Evolutionary conservation across 371 early-diverging fungal genomes (phyloP), one percentile per base, ranked within the genome.

Genomic region (Mortierella sp.): DNA sequence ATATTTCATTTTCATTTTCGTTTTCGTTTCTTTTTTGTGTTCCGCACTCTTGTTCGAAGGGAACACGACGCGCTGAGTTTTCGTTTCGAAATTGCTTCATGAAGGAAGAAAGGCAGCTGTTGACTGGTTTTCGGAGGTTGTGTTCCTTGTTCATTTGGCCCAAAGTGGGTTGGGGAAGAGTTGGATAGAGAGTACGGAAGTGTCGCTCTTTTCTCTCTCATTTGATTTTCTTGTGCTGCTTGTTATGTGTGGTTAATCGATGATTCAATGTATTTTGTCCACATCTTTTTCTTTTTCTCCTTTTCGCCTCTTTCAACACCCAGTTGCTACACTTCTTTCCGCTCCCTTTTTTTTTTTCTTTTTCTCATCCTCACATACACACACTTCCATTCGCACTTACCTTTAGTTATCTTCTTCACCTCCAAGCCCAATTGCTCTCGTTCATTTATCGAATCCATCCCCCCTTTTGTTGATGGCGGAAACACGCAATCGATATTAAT

Each of bases 241-340:
- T 34, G n/a, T 38, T 38, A 19, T 68, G 10, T 42, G 24, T 65
- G 65, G 34, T 24, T n/a, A 68, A 19, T 58, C 65, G 38, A 24
- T 68, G 9, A 38, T 38, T 68, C 21, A 68, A 68, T 42, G 68
- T 6, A 21, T 11, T 68, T 68, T 42, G 63, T 63, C 24, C 68
- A 24, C 75, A 63, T 63, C 26, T 31, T 45, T 47, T 75, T 21
- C 19, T 74, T 52, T 58, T 44, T 42, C 13, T 57, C 38, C 8
- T 31, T 44, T 52, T 54, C 42, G 42, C 44, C 58, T 75, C 68
- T 68, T 42, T 68, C 68, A 68, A 57, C 47, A 38, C 75, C 31
- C 47, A 75, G 58, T 26, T 45, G 58, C 57, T 24, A 54, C 73
- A 38, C 58, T 58, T 58, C 57, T 58, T 57, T 57, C 55, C 13